Base-by-base conservation (phyloP, 1,284 basidiomycete species). In the Pseudozyma pruni region DNA sequence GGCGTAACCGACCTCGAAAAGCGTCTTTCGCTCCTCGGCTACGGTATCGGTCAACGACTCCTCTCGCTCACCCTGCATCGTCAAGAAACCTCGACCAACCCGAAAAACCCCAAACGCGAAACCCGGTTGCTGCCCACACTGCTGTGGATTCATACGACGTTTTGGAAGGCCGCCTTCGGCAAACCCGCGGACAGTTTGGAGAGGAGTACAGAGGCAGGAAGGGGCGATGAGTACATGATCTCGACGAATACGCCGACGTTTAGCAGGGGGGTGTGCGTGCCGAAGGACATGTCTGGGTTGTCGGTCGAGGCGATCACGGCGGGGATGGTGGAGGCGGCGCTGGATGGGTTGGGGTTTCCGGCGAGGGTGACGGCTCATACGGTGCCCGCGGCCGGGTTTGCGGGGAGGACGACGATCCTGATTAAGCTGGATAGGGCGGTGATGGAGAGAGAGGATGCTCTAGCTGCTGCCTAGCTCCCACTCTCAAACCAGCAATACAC, bases 211-310 rank as follows among this genome's bases (percentile, higher is more conserved):
- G 94, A 97, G 83, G 92, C 44, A 0, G 75, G 69, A 1, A 39
- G 94, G 53, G 89, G 90, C 27, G 94, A 98, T 81, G 95, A 98
- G 86, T 98, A 98, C 84, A 98, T 98, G 96, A 93, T 99, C 71
- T 91, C 95, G 61, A 92, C 96, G 85, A 98, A 99, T 81, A 90
- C 93, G 79, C 94, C 96, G 11, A 88, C 91, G 19, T 87, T 98
- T 70, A 94, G 96, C 53, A 89, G 91, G 69, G 87, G 91, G 75
- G 93, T 99, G 64, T 93, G 93, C 17, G 90, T 98, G 22, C 96
- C 95, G 7, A 90, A 89, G 74, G 96, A 98, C 79, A 90, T 98
- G 89, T 90, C 89, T 67, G 90, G 93, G 76, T 86, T 99, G 34
- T 94, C 91, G 76, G 97, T 94, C 79, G 97, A 94, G 33, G 97